Base-by-base conservation (phyloP, 805 yeast genomes). In the Brettanomyces bruxellensis region DNA sequence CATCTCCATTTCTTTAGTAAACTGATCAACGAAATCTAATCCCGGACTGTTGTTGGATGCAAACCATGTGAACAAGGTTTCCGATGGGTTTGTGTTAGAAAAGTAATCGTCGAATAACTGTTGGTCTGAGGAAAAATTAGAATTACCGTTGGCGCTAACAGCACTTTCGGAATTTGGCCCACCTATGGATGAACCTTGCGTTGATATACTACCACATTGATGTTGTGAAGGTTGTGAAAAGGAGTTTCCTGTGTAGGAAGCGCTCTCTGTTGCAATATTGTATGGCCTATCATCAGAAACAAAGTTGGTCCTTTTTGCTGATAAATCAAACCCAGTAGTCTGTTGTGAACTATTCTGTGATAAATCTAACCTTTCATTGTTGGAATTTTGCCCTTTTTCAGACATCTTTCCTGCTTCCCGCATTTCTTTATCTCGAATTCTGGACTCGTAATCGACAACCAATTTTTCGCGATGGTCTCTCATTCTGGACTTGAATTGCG, bases 1-100 rank as follows among this genome's bases (percentile, higher is more conserved):
- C 53, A 79, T 81, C 58, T 83, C 91, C 38, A 84, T 75, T 76
- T 83, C 80, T 58, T 82, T 86, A 0, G 91, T 83, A 81, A 89
- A 84, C 2, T 87, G 87, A 36, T 81, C 90, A 28, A 82, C 83
- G 52, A 77, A 77, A 46, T 76, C 80, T 42, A 77, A 58, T 13
- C 83, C 83, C 23, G 76, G 69, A 40, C 72, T 68, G 44, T 68
- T 73, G 49, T 73, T 72, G 37, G 53, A 47, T 38, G 72, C 60
- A 47, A 76, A 75, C 78, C 79, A 76, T 49, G 75, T 75, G 40
- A 73, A 68, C 12, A 75, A 51, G 4, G 62, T 58, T 32, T 67
- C 69, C 8, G 68, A 59, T 3, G 68, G 68, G 37, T 62, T 55
- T 4, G 64, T 53, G 44, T 55, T 56, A 25, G 46, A 38, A 45